These are phyloP conservation scores for Thielaviopsis ethacetica DNA, from an alignment of 2,329 filamentous ascomycete genomes.

Conservation along the genomic window DNA sequence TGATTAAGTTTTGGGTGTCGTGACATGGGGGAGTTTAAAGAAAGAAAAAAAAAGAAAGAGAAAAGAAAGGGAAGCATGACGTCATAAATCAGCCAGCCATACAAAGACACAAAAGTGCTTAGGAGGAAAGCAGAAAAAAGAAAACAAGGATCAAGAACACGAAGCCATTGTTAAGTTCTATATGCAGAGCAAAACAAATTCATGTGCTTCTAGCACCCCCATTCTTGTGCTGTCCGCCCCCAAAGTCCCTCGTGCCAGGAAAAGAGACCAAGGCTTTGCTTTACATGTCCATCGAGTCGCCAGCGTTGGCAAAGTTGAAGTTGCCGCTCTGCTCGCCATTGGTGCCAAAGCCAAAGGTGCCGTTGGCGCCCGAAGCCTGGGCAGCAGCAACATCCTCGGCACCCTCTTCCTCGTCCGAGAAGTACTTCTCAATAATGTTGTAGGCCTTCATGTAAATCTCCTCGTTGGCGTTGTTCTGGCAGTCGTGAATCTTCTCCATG, in stretches of 20 bases:
- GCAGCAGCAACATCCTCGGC: conserved; percentile 60
- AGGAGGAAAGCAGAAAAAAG: background rate
- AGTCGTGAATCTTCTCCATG: conserved; percentile 99
- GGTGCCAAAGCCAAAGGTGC: conserved; percentile 65
- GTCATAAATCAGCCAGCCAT: background rate
- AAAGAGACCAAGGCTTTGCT: background rate
- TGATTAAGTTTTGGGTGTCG: conserved; percentile 4
- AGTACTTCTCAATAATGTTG: conserved; percentile 99
- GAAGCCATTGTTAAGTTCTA: background rate
- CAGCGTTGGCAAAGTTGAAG: conserved; percentile 81
- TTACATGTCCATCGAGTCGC: conserved; percentile 52
- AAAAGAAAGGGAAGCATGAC: background rate
- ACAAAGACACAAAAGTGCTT: background rate
- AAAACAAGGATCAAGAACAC: background rate
- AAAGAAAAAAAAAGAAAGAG: background rate
- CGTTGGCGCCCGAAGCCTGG: conserved; percentile 50
- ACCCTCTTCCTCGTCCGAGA: conserved; percentile 94
- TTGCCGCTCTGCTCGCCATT: conserved; percentile 54
- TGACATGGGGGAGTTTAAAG: background rate
- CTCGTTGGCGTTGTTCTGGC: conserved; percentile 99
- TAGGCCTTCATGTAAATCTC: conserved; percentile 99
- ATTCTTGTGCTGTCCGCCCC: no score
- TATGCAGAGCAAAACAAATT: background rate
- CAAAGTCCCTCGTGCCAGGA: background rate
- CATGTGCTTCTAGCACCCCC: background rate